Evolutionary conservation across 202 grass and related monocot species (phyloP).

Genomic region (Brachypodium distachyon): DNA sequence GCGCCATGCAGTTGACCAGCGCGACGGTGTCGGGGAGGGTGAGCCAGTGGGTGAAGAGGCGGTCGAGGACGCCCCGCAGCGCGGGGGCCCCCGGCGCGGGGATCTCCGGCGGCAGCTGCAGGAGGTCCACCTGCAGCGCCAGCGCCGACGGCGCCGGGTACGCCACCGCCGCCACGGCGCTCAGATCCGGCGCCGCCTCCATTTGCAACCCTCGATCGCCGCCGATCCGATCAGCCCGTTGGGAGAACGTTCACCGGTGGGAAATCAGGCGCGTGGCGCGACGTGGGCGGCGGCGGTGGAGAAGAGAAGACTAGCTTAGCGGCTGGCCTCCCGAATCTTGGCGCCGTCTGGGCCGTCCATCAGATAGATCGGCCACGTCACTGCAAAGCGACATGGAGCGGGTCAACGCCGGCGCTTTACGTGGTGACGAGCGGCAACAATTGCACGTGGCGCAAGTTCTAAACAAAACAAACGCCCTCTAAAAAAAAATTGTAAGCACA

Average conservation of each 20-base stretch:
- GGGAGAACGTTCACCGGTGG: background rate
- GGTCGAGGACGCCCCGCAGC: constrained; percentile 57
- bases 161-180: constrained; percentile 17
- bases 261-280: constrained; percentile 12
- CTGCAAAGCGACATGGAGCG: background rate
- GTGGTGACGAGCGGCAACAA: background rate
- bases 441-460: background rate
- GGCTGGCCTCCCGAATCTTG: background rate
- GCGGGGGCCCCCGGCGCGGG: constrained; percentile 52
- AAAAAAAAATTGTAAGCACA: too few relatives aligned
- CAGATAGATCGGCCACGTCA: background rate
- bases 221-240: background rate
- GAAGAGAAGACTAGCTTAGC: background rate
- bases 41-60: constrained; percentile 88
- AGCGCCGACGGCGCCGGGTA: background rate
- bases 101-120: constrained; percentile 81
- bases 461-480: background rate
- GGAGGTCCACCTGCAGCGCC: constrained; percentile 53
- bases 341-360: background rate
- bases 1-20: constrained; percentile 54
- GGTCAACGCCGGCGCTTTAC: constrained; percentile 26
- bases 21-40: constrained; percentile 55
- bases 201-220: background rate
- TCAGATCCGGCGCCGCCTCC: constrained; percentile 29
- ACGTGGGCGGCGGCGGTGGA: background rate